These are phyloP conservation scores for Plasmopara halstedii DNA, from an alignment of 352 stramenopile species.

Conservation along the genomic window DNA sequence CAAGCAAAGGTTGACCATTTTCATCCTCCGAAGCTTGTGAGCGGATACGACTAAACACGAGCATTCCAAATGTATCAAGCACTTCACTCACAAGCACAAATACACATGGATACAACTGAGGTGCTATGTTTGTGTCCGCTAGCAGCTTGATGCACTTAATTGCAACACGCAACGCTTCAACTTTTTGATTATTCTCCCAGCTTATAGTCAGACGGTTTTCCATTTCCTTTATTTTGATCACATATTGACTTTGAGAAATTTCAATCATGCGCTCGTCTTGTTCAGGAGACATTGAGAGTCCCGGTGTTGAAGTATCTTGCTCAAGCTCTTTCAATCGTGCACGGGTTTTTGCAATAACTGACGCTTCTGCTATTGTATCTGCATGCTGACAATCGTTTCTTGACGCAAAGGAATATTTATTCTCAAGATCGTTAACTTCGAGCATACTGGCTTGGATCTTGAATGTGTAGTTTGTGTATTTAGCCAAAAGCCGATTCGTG, in stretches of 20 bases:
- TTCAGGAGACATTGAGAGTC: not conserved
- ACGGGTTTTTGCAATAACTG: constrained; percentile 58
- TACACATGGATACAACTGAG: constrained; percentile 82
- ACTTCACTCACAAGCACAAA: constrained; percentile 87
- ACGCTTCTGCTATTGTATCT: constrained; percentile 28
- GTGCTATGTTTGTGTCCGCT: constrained; percentile 60
- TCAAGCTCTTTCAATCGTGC: constrained; percentile 62
- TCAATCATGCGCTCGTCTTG: constrained; percentile 47
- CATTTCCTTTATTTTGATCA: constrained; percentile 71
- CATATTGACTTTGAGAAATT: constrained; percentile 80
- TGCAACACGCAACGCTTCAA: constrained; percentile 81
- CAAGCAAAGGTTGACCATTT: constrained; percentile 42
- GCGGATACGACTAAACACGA: constrained; percentile 83
- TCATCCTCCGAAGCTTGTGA: constrained; percentile 53
- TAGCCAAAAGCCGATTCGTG: constrained; percentile 56
- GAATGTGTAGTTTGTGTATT: constrained; percentile 59
- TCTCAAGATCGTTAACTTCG: constrained; percentile 60
- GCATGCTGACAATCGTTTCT: constrained; percentile 30
- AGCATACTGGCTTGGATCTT: constrained; percentile 78
- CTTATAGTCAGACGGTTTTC: constrained; percentile 48
- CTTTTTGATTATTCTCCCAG: constrained; percentile 85
- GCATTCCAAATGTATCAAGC: constrained; percentile 77
- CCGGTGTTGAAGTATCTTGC: constrained; percentile 7
- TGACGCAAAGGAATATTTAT: constrained; percentile 35
- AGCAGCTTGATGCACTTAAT: constrained; percentile 90